These are phyloP conservation scores for Myxozyma sirexii DNA, from an alignment of 805 yeast species.

Conservation along the genomic window DNA sequence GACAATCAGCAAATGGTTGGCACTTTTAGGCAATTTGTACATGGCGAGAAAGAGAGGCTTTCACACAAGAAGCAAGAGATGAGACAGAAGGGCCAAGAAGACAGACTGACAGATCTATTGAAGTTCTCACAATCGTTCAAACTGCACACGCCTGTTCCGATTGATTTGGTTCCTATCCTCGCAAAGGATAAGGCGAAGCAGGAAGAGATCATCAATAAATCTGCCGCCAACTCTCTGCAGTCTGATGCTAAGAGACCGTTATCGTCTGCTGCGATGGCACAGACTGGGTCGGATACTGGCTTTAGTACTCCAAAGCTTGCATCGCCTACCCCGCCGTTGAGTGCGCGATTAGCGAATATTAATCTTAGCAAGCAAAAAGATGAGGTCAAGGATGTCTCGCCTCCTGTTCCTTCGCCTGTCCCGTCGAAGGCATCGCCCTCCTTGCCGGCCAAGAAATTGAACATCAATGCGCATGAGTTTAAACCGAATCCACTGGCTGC, in stretches of 20 bases:
- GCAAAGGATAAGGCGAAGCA: slow-evolving; percentile 69
- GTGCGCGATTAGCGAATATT: slow-evolving; percentile 14
- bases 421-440: slow-evolving; percentile 14
- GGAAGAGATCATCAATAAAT: slow-evolving; percentile 54
- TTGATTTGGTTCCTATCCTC: slow-evolving; percentile 68
- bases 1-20: slow-evolving; percentile 37
- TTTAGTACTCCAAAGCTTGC: slow-evolving; percentile 15
- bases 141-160: slow-evolving; percentile 57
- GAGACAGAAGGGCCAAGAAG: slow-evolving; percentile 41
- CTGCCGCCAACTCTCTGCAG: slow-evolving; percentile 31
- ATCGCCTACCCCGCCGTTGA: slow-evolving; percentile 21
- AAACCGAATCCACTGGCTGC: slow-evolving; percentile 72
- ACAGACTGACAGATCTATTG: slow-evolving; percentile 50
- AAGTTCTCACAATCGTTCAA: slow-evolving; percentile 83
- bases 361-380: slow-evolving; percentile 14
- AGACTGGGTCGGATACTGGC: slow-evolving; percentile 13
- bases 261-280: slow-evolving; percentile 33
- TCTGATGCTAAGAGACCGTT: slow-evolving; percentile 24
- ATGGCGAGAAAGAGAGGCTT: slow-evolving; percentile 40
- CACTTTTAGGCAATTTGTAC: slow-evolving; percentile 41
- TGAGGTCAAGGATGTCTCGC: slow-evolving; percentile 25
- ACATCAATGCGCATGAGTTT: slow-evolving; percentile 62
- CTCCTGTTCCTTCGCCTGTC: slow-evolving; percentile 20
- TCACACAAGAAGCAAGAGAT: slow-evolving; percentile 38
- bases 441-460: slow-evolving; percentile 52